Conservation (phyloP, 106 monocot species). For the Iris macrosiphon region DNA sequence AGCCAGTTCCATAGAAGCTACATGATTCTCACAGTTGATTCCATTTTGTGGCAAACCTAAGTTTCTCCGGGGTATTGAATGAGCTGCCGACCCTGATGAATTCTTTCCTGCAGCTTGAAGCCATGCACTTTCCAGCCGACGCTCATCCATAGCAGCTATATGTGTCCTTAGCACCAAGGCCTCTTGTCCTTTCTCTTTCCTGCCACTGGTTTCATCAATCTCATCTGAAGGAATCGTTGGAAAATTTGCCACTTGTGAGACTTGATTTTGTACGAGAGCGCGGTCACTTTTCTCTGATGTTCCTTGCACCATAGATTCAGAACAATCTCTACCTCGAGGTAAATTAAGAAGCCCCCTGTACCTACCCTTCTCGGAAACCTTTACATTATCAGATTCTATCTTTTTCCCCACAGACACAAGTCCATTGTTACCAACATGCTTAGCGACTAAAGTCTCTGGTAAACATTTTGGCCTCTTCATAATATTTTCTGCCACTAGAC, state of each 20-base stretch:
- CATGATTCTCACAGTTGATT: conserved; percentile 6
- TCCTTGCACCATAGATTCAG: conserved; percentile 3
- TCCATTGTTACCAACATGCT: not conserved
- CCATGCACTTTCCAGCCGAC: conserved; percentile 75
- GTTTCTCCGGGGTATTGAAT: conserved; percentile 35
- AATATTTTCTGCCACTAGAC: conserved; percentile 16
- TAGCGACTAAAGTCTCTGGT: not conserved
- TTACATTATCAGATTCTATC: not conserved
- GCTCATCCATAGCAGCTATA: conserved; percentile 17
- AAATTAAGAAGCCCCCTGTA: conserved; percentile 1
- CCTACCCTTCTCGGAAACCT: not conserved
- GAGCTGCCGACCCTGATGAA: conserved; percentile 18
- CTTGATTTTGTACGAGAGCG: conserved; percentile 4
- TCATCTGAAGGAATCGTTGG: not conserved
- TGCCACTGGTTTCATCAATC: not conserved
- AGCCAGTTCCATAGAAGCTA: not conserved
- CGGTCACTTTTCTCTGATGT: not conserved
- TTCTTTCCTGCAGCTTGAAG: conserved; percentile 45
- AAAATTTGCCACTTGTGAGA: not conserved
- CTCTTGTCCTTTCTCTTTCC: not conserved
- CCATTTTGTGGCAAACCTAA: conserved; percentile 43
- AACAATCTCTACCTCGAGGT: conserved; percentile 12
- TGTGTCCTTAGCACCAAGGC: not conserved
- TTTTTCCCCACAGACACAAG: not conserved
- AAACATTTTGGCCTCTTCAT: not conserved